Conservation (phyloP, 2,329 filamentous ascomycete genomes). For the Cytospora mali region DNA sequence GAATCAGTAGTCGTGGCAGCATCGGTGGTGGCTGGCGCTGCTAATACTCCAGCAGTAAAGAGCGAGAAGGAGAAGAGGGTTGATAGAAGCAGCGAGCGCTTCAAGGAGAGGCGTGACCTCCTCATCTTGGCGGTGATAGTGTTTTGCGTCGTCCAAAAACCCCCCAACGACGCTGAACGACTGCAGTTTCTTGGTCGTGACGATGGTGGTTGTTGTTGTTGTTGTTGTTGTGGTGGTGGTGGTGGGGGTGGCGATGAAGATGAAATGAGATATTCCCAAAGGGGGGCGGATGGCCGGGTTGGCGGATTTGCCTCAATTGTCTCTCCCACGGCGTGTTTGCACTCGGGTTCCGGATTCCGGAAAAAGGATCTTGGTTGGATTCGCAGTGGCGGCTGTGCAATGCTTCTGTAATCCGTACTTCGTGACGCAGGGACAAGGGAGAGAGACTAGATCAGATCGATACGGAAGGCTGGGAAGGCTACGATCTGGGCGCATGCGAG, state of each 20-base stretch:
- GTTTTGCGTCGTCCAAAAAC: neutral
- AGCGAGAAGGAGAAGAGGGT: conserved; percentile 34
- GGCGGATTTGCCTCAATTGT: accelerated
- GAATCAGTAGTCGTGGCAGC: conserved; percentile 21
- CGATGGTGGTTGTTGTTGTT: no score
- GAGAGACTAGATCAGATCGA: neutral
- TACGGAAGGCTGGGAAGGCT: conserved; percentile 8
- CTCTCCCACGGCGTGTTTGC: neutral
- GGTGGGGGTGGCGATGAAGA: neutral
- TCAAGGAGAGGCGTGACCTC: conserved; percentile 36
- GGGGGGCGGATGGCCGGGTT: no score
- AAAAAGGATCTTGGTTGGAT: conserved; percentile 8
- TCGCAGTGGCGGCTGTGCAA: conserved; percentile 21
- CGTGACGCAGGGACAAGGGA: conserved; percentile 4
- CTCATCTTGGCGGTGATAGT: conserved; percentile 33
- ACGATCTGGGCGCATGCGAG: neutral
- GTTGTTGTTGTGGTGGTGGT: neutral
- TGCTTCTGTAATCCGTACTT: conserved; percentile 7
- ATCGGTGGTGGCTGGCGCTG: conserved; percentile 29
- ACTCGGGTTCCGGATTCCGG: neutral
- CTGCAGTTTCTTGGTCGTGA: neutral
- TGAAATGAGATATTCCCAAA: neutral
- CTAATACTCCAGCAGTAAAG: conserved; percentile 34
- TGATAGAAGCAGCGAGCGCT: conserved; percentile 39
- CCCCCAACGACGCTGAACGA: neutral